Base-by-base conservation (phyloP, 2,329 filamentous ascomycete genomes). In the Karstenula rhodostoma region DNA sequence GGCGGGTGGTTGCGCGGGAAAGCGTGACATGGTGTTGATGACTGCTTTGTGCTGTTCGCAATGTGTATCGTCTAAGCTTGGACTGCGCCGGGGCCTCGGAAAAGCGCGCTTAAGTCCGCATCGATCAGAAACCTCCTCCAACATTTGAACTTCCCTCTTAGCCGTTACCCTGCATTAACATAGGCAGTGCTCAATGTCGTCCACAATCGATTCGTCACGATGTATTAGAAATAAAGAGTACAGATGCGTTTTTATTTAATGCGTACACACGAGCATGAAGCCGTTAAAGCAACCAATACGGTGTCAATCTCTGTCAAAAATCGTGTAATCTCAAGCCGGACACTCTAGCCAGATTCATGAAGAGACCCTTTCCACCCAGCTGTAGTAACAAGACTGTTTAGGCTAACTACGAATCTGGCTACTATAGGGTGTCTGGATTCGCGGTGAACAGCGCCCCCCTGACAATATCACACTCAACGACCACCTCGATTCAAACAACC, bases 1-100 rank as follows among this genome's bases (percentile, higher is more conserved):
- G 57, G 15, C 44, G 33, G 60, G 58, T 59, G 13, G 23, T 27
- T 42, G 29, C 17, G 44, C 17, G 35, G 35, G 27, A 27, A 35
- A 35, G 22, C 17, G 50, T 49, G 9, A 53, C 60, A 59, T 62
- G 10, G 48, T 59, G 60, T 33, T 59, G 33, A 35, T 57, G 60
- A 19, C 42, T 62, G 53, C 56, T 59, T 57, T 59, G 48, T 53
- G 57, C 33, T 51, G 40, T 55, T 13, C n/a, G 42, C 42, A 42
- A 46, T 10, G 44, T 35, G 52, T 47, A 55, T 33, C 42, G n/a
- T 54, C 25, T 53, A 35, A 48, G 42, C 49, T 44, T 58, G 56
- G 40, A 48, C 29, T n/a, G 44, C 27, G 55, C 46, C 55, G 33
- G 33, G 44, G 15, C 13, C 22, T 23, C 53, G 42, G 37, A 29